Base-by-base conservation (phyloP, 2,329 filamentous ascomycete genomes). In the Scytalidium sp. region DNA sequence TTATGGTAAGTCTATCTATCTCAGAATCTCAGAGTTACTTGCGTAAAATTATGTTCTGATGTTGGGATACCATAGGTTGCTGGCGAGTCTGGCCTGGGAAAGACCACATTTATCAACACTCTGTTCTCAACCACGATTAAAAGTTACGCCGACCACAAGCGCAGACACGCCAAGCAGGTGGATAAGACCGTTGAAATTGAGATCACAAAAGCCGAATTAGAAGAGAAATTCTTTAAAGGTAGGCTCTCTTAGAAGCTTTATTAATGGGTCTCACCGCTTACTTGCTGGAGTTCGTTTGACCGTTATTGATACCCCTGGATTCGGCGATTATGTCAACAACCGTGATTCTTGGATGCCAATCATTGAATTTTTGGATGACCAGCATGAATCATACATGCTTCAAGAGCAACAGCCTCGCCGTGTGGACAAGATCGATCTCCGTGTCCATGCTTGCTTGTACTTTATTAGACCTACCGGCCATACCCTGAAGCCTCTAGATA, bases 161-260 rank as follows among this genome's bases (percentile, higher is more conserved):
- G 91, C 75, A 90, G 94, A 69, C 94, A 99, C 75, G 90, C 94
- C 76, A 99, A 99, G 85, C 94, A 99, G 80, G 84, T 97, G 62
- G 94, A 99, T 79, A 97, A 97, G 84, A 99, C 94, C 10, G 94
- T 99, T 59, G 95, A 99, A 79, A 99, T 99, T 64, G 94, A 99
- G 75, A 99, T 99, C 70, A 99, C 94, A 72, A 99, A 99, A 83
- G 94, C 94, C 52, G 94, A 99, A 79, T 79, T 99, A 57, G 94
- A 99, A 78, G 94, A 99, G 87, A 99, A 99, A 80, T 99, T 99
- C 82, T 99, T 99, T 87, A 99, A 99, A 83, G 93, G 93, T 97
- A 78, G 50, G 67, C 19, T 22, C 17, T 46, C 41, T 45, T 45
- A 19, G 42, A 25, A 50, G 41, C 9, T 7, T 25, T 41, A 20